These are phyloP conservation scores for Gracilaria gracilis DNA, from an alignment of 23 red algal species.

Conservation along the genomic window DNA sequence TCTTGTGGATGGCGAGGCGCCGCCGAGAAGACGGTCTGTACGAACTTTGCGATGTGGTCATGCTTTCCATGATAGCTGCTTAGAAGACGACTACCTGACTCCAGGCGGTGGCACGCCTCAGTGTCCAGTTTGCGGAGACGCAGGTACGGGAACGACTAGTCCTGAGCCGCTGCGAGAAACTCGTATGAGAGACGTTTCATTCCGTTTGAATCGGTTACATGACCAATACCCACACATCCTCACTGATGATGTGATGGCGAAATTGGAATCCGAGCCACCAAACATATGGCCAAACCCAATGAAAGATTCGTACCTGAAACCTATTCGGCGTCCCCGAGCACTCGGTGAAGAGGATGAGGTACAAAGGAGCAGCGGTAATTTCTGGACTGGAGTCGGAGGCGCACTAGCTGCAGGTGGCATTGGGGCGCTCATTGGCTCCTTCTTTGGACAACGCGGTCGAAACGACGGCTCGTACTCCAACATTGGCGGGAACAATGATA, in stretches of 20 bases:
- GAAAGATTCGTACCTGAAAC: conserved; percentile 39
- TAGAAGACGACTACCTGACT: conserved; percentile 38
- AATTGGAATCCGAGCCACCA: conserved; percentile 19
- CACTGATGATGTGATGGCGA: conserved; percentile 39
- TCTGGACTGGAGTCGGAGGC: conserved; percentile 31
- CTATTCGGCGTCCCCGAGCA: neutral
- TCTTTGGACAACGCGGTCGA: conserved; percentile 33
- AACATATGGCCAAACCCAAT: conserved; percentile 54
- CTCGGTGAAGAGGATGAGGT: conserved; percentile 2
- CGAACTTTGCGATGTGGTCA: conserved; percentile 60
- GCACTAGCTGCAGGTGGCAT: conserved; percentile 53
- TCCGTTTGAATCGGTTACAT: conserved; percentile 33
- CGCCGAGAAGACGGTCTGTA: conserved; percentile 3
- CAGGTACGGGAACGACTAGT: neutral
- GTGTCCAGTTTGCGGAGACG: conserved; percentile 46
- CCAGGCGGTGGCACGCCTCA: neutral
- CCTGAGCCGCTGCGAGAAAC: conserved; percentile 10
- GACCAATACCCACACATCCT: conserved; percentile 50
- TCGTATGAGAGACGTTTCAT: conserved; percentile 29
- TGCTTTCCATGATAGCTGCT: conserved; percentile 37
- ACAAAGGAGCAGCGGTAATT: neutral
- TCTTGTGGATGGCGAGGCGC: neutral
- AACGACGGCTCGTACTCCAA: neutral
- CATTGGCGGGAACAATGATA: neutral
- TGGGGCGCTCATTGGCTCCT: conserved; percentile 24